Percentiles rank a stretch among this genome's conserved stretches.
phyloP scores from a whole-genome alignment of 1,284 basidiomycete genomes.

The Grifola frondosa region DNA sequence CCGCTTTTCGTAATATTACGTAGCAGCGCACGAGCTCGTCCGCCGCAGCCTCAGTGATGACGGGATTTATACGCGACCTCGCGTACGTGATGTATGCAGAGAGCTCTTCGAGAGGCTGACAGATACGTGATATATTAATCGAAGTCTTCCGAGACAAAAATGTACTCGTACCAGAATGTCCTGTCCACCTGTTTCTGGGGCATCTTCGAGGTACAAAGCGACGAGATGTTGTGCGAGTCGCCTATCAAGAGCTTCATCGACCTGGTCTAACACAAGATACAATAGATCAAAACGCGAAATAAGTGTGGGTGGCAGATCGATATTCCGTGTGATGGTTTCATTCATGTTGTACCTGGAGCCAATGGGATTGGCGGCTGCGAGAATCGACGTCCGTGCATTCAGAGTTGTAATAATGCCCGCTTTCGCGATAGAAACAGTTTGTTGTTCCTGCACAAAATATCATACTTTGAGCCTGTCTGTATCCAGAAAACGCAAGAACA shows the following conservation, averaged over 20 bases:
- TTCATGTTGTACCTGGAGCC: conserved; percentile 94
- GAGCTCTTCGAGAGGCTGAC: conserved; percentile 83
- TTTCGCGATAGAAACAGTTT: conserved; percentile 99
- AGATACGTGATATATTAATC: neutral
- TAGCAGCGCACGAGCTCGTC: conserved; percentile 87
- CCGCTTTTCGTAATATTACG: conserved; percentile 92
- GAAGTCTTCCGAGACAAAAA: neutral
- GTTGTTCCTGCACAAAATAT: conserved; percentile 77
- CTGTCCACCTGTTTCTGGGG: conserved; percentile 60
- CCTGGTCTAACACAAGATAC: conserved; percentile 96
- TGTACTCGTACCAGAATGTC: conserved; percentile 82
- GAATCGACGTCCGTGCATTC: conserved; percentile 95
- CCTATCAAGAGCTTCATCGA: conserved; percentile 90
- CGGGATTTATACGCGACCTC: conserved; percentile 84
- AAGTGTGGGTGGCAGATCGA: conserved; percentile 94
- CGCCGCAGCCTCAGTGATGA: conserved; percentile 86
- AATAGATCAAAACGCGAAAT: conserved; percentile 97
- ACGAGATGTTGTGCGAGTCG: conserved; percentile 92
- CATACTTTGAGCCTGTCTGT: neutral
- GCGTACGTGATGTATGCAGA: conserved; percentile 96
- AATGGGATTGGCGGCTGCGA: conserved; percentile 97
- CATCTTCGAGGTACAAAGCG: conserved; percentile 90
- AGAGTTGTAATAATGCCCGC: conserved; percentile 98
- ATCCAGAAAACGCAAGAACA: conserved; percentile 2
- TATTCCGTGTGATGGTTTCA: conserved; percentile 83